Evolutionary conservation across 805 yeast species (phyloP), one percentile per base, ranked within the genome.

Genomic region (Teunomyces tritomae): DNA sequence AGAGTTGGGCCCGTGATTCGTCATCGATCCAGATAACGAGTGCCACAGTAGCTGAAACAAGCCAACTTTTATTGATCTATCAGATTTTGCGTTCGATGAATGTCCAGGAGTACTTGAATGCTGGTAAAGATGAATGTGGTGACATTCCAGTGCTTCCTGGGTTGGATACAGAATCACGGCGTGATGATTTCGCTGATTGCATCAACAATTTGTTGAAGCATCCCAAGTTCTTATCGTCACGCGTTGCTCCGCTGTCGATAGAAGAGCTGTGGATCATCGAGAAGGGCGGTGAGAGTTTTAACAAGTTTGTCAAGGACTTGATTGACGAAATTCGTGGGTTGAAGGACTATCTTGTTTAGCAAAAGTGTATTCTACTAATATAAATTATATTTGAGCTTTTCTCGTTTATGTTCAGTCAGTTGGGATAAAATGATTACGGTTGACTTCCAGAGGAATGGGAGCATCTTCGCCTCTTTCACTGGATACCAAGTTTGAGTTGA

Each of bases 181-280:
- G 85, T 49, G 77, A 74, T n/a, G 80, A 77, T 24, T 76, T 91
- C 51, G 69, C 74, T 3, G 80, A 76, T 37, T 80, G 85, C 8
- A 67, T 90, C 48, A 85, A 80, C 47, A 87, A 89, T 54, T 73
- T 91, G 35, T 73, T 89, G 51, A 84, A 91, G 26, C 97, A 91
- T 65, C 96, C 96, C 10, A 89, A 89, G 63, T 90, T 83, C 55
- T 69, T 91, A 51, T 77, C 87, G 4, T 79, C 91, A 5, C 71
- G 94, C 54, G 75, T 87, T 3, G 73, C 78, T 2, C 80, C 91
- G 2, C 77, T 84, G 2, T 78, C 84, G 9, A 43, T 71, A 2
- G 92, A 86, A 41, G 94, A 87, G 54, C 86, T 81, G 56, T 73
- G 78, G 35, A 53, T 79, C 7, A 64, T 82, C 33, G 84, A 81